Base-by-base conservation (phyloP, 2,329 filamentous ascomycete genomes). In the Lasiodiplodia hormozganensis region DNA sequence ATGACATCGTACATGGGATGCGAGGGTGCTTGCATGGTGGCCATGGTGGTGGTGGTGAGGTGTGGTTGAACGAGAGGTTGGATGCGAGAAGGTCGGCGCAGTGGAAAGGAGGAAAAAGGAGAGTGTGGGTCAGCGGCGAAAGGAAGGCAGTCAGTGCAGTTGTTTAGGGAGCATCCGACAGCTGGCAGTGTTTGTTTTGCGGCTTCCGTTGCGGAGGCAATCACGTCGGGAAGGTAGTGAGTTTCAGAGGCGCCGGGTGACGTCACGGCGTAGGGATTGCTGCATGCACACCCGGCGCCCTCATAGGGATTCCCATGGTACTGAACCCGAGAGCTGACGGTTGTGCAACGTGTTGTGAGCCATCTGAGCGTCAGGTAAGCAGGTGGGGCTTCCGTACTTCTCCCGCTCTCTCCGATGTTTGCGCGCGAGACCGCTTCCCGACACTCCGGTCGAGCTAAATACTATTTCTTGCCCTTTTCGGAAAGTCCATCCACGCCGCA, bases 1-100 rank as follows among this genome's bases (percentile, higher is more conserved):
- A 64, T 21, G 47, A 64, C 60, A n/a, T 64, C 60, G 60, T 52
- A 52, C 60, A 64, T 64, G 47, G 60, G 60, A n/a, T 64, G 60
- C 47, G 14, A 34, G n/a, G 58, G 23, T 34, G 23, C 12, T 16
- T 36, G 53, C 3, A 4, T 14, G 57, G 23, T n/a, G 16, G 53
- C 31, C 36, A 34, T 21, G 23, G 57, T n/a, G 57, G 38, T 43
- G 25, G 16, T 10, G 40, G 18, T 58, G 28, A 11, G 38, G 23
- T 47, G 25, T 31, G 14, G 57, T 21, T 49, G 16, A 12, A n/a
- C 11, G 56, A n/a, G 12, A 8, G 56, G 23, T 12, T 28, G 34
- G 18, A 38, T 23, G 40, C n/a, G 40, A 28, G 10, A 18, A 11
- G 28, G 10, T 8, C n/a, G 49, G n/a, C 23, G 49, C 10, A 12